Percentiles rank a stretch among this genome's conserved stretches.
These are phyloP conservation scores for Cyphellophora europaea DNA, from an alignment of 2,329 filamentous ascomycete genomes.

Conservation along the genomic window DNA sequence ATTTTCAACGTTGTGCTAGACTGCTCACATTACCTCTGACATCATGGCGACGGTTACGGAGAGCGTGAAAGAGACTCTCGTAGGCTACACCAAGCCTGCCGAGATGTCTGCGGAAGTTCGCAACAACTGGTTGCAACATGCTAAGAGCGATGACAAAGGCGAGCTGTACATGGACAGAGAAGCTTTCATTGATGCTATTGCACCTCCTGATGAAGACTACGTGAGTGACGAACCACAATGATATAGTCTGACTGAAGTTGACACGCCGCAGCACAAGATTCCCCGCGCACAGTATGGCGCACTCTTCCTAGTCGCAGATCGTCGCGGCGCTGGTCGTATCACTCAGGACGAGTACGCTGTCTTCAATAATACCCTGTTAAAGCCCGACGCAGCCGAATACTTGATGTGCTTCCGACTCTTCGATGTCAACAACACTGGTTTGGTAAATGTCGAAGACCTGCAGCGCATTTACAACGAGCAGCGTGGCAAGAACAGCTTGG, in stretches of 20 bases:
- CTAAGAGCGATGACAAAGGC: constrained; percentile 65
- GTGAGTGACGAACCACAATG: constrained; percentile 46
- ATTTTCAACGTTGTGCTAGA: too few relatives aligned
- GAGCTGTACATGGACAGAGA: constrained; percentile 72
- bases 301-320: constrained; percentile 85
- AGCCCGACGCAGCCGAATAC: constrained; percentile 87
- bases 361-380: constrained; percentile 87
- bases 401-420: constrained; percentile 97
- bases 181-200: constrained; percentile 87
- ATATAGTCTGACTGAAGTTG: too few relatives aligned
- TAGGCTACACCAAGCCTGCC: constrained; percentile 51
- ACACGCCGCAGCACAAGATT: constrained; percentile 99
- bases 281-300: constrained; percentile 90
- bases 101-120: constrained; percentile 67
- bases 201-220: constrained; percentile 79
- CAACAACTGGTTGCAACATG: constrained; percentile 66
- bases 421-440: constrained; percentile 72
- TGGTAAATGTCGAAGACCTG: constrained; percentile 84
- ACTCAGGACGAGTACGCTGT: constrained; percentile 78
- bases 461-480: constrained; percentile 76
- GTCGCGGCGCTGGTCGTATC: constrained; percentile 62
- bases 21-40: too few relatives aligned
- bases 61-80: constrained; percentile 68
- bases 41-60: constrained; percentile 50
- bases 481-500: constrained; percentile 74